Evolutionary conservation across 805 yeast species (phyloP).

Genomic region (Wickerhamomyces strasburgensis): DNA sequence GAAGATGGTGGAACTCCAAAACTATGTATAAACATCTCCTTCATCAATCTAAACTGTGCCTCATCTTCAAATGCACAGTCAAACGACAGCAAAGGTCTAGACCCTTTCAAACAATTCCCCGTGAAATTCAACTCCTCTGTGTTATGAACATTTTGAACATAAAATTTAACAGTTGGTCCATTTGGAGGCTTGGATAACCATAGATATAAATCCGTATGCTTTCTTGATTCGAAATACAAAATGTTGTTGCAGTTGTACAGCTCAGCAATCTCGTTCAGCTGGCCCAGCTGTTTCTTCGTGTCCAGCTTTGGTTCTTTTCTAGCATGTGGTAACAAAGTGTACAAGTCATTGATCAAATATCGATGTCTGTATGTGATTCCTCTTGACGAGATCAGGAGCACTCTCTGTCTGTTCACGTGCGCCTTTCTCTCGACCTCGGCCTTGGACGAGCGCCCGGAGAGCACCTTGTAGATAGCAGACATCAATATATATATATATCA

Average conservation of each 20-base stretch:
- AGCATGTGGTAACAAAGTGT: constrained; percentile 82
- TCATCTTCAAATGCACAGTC: constrained; percentile 69
- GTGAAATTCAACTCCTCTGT: constrained; percentile 94
- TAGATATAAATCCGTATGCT: constrained; percentile 89
- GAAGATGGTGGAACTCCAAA: constrained; percentile 96
- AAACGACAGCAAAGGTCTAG: constrained; percentile 89
- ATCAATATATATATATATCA: constrained; percentile 27
- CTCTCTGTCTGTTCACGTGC: constrained; percentile 82
- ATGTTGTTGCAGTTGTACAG: constrained; percentile 95
- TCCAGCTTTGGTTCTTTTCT: constrained; percentile 96
- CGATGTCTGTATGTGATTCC: constrained; percentile 96
- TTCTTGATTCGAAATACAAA: constrained; percentile 90
- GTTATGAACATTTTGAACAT: constrained; percentile 91
- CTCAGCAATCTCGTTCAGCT: constrained; percentile 93
- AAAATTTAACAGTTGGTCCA: constrained; percentile 94
- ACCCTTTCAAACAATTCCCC: constrained; percentile 93
- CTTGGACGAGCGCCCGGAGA: constrained; percentile 42
- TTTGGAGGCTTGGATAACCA: constrained; percentile 97
- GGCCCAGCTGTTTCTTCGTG: constrained; percentile 81
- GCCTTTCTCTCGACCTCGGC: constrained; percentile 37
- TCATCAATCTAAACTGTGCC: constrained; percentile 69
- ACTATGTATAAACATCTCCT: constrained; percentile 74
- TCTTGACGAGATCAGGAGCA: constrained; percentile 84
- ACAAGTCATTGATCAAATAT: constrained; percentile 80
- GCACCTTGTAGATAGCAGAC: constrained; percentile 72